phyloP scores from a whole-genome alignment of 2,329 filamentous ascomycete species.

The Aspergillus sp. region DNA sequence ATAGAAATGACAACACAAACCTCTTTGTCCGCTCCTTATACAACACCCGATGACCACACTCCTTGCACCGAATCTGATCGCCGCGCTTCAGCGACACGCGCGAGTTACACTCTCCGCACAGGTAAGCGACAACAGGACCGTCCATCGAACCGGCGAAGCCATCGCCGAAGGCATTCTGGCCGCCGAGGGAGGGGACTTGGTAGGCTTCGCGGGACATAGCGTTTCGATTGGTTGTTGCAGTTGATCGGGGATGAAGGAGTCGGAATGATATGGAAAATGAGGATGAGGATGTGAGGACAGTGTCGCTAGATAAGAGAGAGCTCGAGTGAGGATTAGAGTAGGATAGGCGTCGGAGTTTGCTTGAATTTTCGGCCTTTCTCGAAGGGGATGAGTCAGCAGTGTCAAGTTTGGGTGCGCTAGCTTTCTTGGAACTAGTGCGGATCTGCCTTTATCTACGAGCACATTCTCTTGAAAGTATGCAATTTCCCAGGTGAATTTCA shows the following conservation, averaged over 20 bases:
- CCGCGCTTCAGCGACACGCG: slow-evolving; percentile 69
- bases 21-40: slow-evolving; percentile 98
- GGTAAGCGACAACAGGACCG: slow-evolving; percentile 58
- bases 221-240: background rate
- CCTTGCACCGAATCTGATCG: slow-evolving; percentile 78
- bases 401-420: background rate
- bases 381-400: background rate
- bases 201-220: slow-evolving; percentile 69
- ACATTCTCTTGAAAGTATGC: background rate
- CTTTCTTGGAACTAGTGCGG: background rate
- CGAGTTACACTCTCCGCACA: slow-evolving; percentile 78
- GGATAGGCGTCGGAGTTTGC: background rate
- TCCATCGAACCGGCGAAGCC: slow-evolving; percentile 34
- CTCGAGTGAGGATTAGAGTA: background rate
- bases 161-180: slow-evolving; percentile 33
- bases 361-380: background rate
- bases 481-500: background rate
- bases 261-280: too few species aligned
- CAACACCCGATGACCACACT: slow-evolving; percentile 89
- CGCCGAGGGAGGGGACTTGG: slow-evolving; percentile 58
- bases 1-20: slow-evolving; percentile 49
- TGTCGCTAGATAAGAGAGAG: background rate
- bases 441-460: background rate
- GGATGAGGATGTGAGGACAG: too few species aligned
- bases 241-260: too few species aligned